Base-by-base conservation (phyloP, 495 filamentous ascomycete species). In the Penicillium antarcticum region DNA sequence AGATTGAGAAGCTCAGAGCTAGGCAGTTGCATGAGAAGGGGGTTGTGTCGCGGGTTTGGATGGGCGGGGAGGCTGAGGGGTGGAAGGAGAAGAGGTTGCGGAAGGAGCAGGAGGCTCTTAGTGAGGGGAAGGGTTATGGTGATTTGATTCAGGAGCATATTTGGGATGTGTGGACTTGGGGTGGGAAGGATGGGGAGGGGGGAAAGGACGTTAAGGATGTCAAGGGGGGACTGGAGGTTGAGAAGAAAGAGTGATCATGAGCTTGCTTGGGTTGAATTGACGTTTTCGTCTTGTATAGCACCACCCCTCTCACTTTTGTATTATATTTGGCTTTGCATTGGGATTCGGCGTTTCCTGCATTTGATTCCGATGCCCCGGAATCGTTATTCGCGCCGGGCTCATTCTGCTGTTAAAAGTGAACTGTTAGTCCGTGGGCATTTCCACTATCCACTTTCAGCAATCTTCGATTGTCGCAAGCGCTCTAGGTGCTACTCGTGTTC, bases 121-220 rank as follows among this genome's bases (percentile, higher is more conserved):
- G 85, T 58, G 81, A 87, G 50, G 92, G 91, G 16, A 87, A 83
- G 68, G 87, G 89, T 21, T 91, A 92, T 77, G 82, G 81, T 13
- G 85, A 82, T 59, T 71, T 96, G 69, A 96, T 96, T 55, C 77
- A 80, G 68, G 87, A 91, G 57, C 87, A 92, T 79, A 80, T 95
- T 36, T 84, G 79, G 77, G 89, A 96, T 68, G 92, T 91, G 36
- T 89, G 80, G 82, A 84, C 77, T 65, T 79, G 77, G 77, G 76
- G 73, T 48, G 60, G 65, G 47, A 66, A 64, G 58, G 53, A 64
- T 43, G 60, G 57, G 55, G 60, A 60, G 18, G 60, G 44, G 41
- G 42, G 41, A 23, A 51, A 57, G 29, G 47, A 50, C 40, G 53
- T 31, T 24, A 56, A 58, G 40, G 60, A 64, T 38, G 56, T 7